Evolutionary conservation across 2,329 filamentous ascomycete species (phyloP).

Genomic region (Tolypocladium endophyticum): DNA sequence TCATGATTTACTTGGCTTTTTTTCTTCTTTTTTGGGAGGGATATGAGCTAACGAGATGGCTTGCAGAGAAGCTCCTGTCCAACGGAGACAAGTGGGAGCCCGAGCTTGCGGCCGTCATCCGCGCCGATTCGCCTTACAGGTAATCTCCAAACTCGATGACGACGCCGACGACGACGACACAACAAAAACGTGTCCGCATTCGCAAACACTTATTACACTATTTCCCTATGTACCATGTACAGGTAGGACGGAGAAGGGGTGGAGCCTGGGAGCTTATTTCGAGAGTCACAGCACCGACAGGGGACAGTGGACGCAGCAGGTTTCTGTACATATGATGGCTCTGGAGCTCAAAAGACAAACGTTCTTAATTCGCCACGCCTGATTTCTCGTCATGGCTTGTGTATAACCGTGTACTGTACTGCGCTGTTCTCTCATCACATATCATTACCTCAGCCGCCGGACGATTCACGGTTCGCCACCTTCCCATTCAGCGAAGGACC

Average conservation of each 20-base stretch:
- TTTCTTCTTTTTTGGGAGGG: too few relatives aligned
- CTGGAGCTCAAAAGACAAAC: not conserved
- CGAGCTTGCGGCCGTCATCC: slow-evolving; percentile 82
- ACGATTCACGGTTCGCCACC: too few relatives aligned
- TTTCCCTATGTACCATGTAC: not conserved
- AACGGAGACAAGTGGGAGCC: slow-evolving; percentile 98
- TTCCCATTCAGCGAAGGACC: too few relatives aligned
- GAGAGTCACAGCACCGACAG: not conserved
- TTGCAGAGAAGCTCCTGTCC: slow-evolving; percentile 65
- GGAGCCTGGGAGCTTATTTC: not conserved
- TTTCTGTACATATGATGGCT: not conserved
- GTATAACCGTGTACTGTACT: too few relatives aligned
- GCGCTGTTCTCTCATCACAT: not conserved
- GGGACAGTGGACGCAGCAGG: not conserved
- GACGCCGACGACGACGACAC: not conserved
- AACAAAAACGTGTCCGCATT: not conserved
- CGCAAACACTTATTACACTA: not conserved
- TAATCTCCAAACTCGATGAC: slow-evolving; percentile 27
- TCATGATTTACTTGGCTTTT: not conserved
- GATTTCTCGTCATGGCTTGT: not conserved
- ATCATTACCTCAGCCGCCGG: not conserved
- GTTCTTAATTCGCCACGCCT: not conserved
- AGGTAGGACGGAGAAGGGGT: not conserved
- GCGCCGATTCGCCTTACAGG: slow-evolving; percentile 87
- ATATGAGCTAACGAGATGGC: slow-evolving; percentile 8